Conservation (phyloP, 2,329 filamentous ascomycete species). For the Penicillium sp. region DNA sequence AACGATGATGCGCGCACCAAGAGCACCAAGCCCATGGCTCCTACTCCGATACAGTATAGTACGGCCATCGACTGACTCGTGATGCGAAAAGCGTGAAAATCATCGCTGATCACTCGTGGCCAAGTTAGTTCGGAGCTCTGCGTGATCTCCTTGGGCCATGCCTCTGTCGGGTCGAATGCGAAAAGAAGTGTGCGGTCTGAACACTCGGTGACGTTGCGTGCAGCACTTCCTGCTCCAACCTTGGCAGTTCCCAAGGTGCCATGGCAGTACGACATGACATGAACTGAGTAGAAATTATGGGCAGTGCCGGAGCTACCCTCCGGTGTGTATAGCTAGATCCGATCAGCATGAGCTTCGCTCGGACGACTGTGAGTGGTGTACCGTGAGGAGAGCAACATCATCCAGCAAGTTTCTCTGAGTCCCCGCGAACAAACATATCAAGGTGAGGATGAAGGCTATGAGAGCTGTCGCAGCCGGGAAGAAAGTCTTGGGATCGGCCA, state of each 20-base stretch:
- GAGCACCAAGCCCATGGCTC: slow-evolving; percentile 47
- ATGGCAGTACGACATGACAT: slow-evolving; percentile 57
- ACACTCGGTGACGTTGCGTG: slow-evolving; percentile 51
- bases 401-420: slow-evolving; percentile 53
- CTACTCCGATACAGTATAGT: slow-evolving; percentile 55
- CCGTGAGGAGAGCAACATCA: no score
- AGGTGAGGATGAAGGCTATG: slow-evolving; percentile 52
- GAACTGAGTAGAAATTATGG: slow-evolving; percentile 56
- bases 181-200: slow-evolving; percentile 50
- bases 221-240: slow-evolving; percentile 34
- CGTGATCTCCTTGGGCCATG: slow-evolving; percentile 47
- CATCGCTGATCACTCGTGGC: slow-evolving; percentile 52
- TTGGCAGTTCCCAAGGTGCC: slow-evolving; percentile 36
- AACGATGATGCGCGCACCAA: slow-evolving; percentile 44
- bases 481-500: slow-evolving; percentile 24
- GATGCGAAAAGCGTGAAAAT: slow-evolving; percentile 47
- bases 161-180: slow-evolving; percentile 51
- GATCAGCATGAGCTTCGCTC: not conserved
- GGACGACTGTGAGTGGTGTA: not conserved
- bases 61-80: slow-evolving; percentile 51
- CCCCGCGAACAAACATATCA: slow-evolving; percentile 58
- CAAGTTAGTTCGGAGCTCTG: slow-evolving; percentile 49
- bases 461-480: slow-evolving; percentile 49
- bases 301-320: slow-evolving; percentile 45
- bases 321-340: slow-evolving; percentile 32